These are phyloP conservation scores for Phytophthora vignae DNA, from an alignment of 352 stramenopile species.

Conservation along the genomic window DNA sequence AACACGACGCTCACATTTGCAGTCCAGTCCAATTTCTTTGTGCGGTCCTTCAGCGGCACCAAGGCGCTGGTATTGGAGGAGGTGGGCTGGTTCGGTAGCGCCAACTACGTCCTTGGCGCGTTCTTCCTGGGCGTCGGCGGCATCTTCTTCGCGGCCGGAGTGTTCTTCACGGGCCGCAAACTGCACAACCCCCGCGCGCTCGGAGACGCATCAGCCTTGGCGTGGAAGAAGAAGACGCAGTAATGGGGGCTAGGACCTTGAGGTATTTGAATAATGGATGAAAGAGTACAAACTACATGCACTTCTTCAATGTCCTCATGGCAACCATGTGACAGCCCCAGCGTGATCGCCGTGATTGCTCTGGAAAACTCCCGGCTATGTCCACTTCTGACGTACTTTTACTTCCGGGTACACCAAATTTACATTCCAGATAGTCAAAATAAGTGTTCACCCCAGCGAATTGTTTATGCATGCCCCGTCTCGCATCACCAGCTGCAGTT, in stretches of 20 bases:
- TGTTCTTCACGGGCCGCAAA: constrained; percentile 60
- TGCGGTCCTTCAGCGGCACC: constrained; percentile 65
- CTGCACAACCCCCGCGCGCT: constrained; percentile 56
- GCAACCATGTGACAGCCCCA: constrained; percentile 12
- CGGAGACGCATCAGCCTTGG: constrained; percentile 57
- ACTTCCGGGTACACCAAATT: not conserved
- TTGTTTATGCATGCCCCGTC: constrained; percentile 19
- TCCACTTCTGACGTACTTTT: constrained; percentile 22
- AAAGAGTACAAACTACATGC: not conserved
- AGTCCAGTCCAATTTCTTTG: constrained; percentile 86
- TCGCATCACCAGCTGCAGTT: not conserved
- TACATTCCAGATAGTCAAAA: not conserved
- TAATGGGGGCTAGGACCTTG: constrained; percentile 9
- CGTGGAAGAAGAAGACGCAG: constrained; percentile 69
- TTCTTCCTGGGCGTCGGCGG: constrained; percentile 67
- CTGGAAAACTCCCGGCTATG: constrained; percentile 7
- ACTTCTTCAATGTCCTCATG: not conserved
- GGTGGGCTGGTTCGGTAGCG: constrained; percentile 72
- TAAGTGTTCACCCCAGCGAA: constrained; percentile 18
- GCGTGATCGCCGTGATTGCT: constrained; percentile 21
- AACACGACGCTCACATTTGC: constrained; percentile 73
- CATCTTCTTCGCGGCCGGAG: constrained; percentile 55
- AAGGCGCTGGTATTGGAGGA: constrained; percentile 78
- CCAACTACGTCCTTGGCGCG: constrained; percentile 59
- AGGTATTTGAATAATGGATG: constrained; percentile 6